phyloP scores from a whole-genome alignment of 2,329 filamentous ascomycete genomes.

The Cladosporium sp. region DNA sequence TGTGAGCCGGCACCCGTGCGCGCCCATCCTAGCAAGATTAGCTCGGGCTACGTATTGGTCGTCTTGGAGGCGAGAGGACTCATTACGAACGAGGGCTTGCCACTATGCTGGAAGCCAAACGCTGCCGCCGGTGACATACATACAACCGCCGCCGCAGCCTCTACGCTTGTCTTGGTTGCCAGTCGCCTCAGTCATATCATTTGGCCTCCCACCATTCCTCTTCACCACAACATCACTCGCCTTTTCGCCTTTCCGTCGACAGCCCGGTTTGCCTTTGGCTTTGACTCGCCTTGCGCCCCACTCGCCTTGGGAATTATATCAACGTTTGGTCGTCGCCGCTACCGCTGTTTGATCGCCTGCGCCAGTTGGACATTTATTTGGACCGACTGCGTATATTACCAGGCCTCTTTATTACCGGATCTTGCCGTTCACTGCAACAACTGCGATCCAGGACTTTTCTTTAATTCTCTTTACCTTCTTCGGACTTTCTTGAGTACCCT shows the following conservation, averaged over 20 bases:
- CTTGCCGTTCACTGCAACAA: conserved; percentile 5
- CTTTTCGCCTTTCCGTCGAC: background rate
- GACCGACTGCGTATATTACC: conserved; percentile 1
- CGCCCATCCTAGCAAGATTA: conserved; percentile 12
- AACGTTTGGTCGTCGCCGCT: conserved; percentile 11
- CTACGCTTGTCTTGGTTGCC: conserved; percentile 6
- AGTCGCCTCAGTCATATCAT: conserved; percentile 7
- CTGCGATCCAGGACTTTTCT: conserved; percentile 2
- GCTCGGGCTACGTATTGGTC: conserved; percentile 13
- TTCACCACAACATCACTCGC: background rate
- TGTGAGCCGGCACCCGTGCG: conserved; percentile 9
- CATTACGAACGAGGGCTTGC: conserved; percentile 12
- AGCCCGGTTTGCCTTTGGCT: conserved; percentile 1
- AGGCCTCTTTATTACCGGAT: conserved; percentile 2
- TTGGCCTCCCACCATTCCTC: conserved; percentile 1
- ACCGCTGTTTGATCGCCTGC: conserved; percentile 8
- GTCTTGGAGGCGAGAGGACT: conserved; percentile 13
- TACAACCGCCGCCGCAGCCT: conserved; percentile 10
- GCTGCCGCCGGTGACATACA: conserved; percentile 10
- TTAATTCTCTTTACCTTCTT: background rate
- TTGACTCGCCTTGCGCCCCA: conserved; percentile 9
- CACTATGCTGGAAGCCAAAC: conserved; percentile 7
- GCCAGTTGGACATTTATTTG: conserved; percentile 12
- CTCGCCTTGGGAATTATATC: conserved; percentile 11
- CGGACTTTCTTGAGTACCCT: conserved; percentile 5